These are phyloP conservation scores for Phytophthora citricola DNA, from an alignment of 352 stramenopile species.

Conservation along the genomic window DNA sequence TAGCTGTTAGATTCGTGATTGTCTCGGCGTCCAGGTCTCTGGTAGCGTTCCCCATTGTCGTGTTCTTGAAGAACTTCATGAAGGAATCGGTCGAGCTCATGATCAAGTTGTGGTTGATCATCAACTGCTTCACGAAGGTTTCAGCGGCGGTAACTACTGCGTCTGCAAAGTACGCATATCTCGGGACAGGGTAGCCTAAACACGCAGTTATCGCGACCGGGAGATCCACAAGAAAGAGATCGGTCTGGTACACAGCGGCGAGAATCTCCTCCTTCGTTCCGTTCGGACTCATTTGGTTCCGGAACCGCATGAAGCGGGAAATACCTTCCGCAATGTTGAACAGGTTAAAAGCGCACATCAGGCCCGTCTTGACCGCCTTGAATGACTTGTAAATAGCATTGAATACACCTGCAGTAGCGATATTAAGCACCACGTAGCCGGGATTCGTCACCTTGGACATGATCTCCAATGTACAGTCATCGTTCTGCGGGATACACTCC, in stretches of 20 bases:
- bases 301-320: slow-evolving; percentile 46
- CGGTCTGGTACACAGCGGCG: slow-evolving; percentile 55
- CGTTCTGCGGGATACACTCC: slow-evolving; percentile 76
- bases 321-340: slow-evolving; percentile 58
- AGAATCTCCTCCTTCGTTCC: slow-evolving; percentile 60
- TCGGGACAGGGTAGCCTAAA: slow-evolving; percentile 41
- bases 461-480: slow-evolving; percentile 60
- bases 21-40: slow-evolving; percentile 32
- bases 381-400: slow-evolving; percentile 48
- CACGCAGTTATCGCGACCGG: slow-evolving; percentile 60
- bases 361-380: slow-evolving; percentile 45
- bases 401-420: slow-evolving; percentile 62
- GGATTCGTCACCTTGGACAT: slow-evolving; percentile 58
- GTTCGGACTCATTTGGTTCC: slow-evolving; percentile 43
- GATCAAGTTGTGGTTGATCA: slow-evolving; percentile 51
- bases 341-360: slow-evolving; percentile 61
- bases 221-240: slow-evolving; percentile 63
- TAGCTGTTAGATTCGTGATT: slow-evolving; percentile 34
- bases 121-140: slow-evolving; percentile 44
- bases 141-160: slow-evolving; percentile 42
- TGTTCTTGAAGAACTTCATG: slow-evolving; percentile 39
- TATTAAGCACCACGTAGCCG: slow-evolving; percentile 58
- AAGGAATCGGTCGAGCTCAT: slow-evolving; percentile 44
- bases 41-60: slow-evolving; percentile 25
- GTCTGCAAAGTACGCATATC: slow-evolving; percentile 35